These are phyloP conservation scores for Arthrobotrys iridis DNA, from an alignment of 2,329 filamentous ascomycete species.

Conservation along the genomic window DNA sequence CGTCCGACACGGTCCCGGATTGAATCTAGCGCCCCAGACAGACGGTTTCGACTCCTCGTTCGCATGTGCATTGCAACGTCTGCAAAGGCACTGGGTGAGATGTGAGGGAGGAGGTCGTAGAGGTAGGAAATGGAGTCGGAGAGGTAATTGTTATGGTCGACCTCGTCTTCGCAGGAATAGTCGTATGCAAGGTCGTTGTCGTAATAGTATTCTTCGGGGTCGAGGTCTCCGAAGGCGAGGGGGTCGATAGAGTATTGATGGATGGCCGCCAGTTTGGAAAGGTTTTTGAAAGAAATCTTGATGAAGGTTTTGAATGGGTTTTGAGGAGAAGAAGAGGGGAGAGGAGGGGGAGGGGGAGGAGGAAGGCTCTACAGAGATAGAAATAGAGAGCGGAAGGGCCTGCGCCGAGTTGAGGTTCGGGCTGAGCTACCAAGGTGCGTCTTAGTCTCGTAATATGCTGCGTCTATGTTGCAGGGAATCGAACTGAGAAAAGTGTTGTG, in stretches of 20 bases:
- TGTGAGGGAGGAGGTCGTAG: slow-evolving; percentile 43
- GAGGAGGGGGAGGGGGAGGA: background rate
- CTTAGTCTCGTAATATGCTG: too few species aligned
- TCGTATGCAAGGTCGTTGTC: slow-evolving; percentile 18
- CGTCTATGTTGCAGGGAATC: background rate
- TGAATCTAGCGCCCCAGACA: slow-evolving; percentile 36
- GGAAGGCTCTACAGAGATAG: background rate
- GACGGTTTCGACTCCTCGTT: slow-evolving; percentile 35
- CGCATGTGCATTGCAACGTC: slow-evolving; percentile 42
- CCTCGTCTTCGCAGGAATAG: background rate
- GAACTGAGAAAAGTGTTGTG: slow-evolving; percentile 34
- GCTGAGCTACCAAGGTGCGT: background rate
- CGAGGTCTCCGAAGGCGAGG: slow-evolving; percentile 46
- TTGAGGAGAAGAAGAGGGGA: background rate
- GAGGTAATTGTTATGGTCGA: slow-evolving; percentile 14
- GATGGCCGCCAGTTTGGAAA: slow-evolving; percentile 41
- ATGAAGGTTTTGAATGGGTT: background rate
- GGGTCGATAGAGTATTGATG: slow-evolving; percentile 32
- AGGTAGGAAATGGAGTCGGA: slow-evolving; percentile 41
- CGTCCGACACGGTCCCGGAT: slow-evolving; percentile 41
- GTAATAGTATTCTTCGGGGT: slow-evolving; percentile 24
- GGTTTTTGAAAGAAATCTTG: slow-evolving; percentile 1
- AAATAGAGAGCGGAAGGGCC: background rate
- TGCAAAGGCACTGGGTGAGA: slow-evolving; percentile 20
- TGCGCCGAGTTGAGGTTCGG: background rate